Conservation (phyloP, 345 rosid genomes). For the Aegle marmelos region DNA sequence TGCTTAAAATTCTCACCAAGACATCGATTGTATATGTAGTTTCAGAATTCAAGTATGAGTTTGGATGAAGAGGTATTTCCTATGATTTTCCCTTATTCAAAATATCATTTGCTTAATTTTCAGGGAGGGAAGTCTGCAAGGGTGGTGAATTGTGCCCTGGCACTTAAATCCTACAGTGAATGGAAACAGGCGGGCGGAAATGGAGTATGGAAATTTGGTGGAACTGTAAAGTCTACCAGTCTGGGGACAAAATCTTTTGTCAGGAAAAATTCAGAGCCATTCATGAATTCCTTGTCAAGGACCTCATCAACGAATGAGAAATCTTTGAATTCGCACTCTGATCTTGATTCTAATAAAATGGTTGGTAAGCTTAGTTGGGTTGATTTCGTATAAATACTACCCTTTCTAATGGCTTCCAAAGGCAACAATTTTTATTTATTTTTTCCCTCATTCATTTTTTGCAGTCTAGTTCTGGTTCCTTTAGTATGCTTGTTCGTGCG, state of each 20-base stretch:
- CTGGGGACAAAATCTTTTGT: constrained; percentile 46
- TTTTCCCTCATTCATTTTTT: neutral
- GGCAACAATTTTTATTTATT: constrained; percentile 1
- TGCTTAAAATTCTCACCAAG: neutral
- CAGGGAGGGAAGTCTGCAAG: constrained; percentile 86
- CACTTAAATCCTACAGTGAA: constrained; percentile 73
- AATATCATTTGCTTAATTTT: constrained; percentile 1
- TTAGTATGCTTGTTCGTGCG: constrained; percentile 74
- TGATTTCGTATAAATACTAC: neutral
- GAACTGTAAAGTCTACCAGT: constrained; percentile 52
- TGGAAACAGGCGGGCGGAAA: constrained; percentile 77
- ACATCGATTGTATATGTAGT: neutral
- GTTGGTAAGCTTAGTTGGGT: constrained; percentile 43
- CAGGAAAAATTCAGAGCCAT: constrained; percentile 73
- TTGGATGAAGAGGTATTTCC: neutral
- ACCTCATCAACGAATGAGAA: constrained; percentile 51
- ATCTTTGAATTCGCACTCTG: constrained; percentile 26
- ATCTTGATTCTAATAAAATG: constrained; percentile 55
- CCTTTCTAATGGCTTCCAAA: constrained; percentile 7
- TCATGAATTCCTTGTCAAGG: constrained; percentile 60
- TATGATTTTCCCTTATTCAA: neutral
- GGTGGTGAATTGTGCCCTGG: constrained; percentile 72
- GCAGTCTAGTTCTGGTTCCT: constrained; percentile 53
- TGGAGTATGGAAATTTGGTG: constrained; percentile 87
- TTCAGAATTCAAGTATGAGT: neutral